A percentile compares a stretch with the other conserved stretches of the same genome.
Conservation (phyloP, 106 monocot genomes). For the Triglochin maritima region DNA sequence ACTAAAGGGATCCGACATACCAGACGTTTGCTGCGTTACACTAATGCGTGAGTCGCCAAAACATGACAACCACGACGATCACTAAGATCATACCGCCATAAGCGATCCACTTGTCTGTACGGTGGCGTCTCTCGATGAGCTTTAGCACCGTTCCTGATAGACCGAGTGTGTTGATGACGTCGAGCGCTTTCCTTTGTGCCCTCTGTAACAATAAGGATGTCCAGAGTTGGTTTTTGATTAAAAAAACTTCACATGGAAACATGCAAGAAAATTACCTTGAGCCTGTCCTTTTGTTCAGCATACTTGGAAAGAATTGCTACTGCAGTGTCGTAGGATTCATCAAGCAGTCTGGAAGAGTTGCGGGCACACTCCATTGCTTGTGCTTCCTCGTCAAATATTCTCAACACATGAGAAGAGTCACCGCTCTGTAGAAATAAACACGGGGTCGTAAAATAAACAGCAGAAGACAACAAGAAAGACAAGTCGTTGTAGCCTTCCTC, state of each 20-base stretch:
- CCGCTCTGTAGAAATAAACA: constrained; percentile 49
- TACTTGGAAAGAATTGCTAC: constrained; percentile 89
- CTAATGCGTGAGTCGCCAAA: constrained; percentile 76
- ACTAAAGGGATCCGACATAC: too few species aligned
- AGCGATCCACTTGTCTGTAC: constrained; percentile 83
- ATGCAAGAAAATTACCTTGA: constrained; percentile 44
- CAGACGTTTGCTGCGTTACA: too few species aligned
- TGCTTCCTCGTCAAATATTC: constrained; percentile 87
- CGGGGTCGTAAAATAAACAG: neutral
- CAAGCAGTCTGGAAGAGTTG: constrained; percentile 78
- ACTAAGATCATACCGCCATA: constrained; percentile 67
- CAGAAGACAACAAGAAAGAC: neutral
- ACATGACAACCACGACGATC: constrained; percentile 36
- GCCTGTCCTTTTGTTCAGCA: constrained; percentile 68
- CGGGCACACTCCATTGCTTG: constrained; percentile 80
- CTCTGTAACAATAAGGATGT: constrained; percentile 26
- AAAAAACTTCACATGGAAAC: neutral
- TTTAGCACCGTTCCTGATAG: constrained; percentile 73
- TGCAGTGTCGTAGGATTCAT: constrained; percentile 76
- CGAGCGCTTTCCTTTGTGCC: constrained; percentile 78
- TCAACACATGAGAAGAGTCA: constrained; percentile 62
- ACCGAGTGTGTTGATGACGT: constrained; percentile 76
- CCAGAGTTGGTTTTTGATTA: neutral
- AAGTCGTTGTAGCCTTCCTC: too few species aligned
- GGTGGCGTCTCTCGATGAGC: constrained; percentile 83